phyloP scores from a whole-genome alignment of 1,139 yeast genomes.

The Wickerhamomyces sp. region DNA sequence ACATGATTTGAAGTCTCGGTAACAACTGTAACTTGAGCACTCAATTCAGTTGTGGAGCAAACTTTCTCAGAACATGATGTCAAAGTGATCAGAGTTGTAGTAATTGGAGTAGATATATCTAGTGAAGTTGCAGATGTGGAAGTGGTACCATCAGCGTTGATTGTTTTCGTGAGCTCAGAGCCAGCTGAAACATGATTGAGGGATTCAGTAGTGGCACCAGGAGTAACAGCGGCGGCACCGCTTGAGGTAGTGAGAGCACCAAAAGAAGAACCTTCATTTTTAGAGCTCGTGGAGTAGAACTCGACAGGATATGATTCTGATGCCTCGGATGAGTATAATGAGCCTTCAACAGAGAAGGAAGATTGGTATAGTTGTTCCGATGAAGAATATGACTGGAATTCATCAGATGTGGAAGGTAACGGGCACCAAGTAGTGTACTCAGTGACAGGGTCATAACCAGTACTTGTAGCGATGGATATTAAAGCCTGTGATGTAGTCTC shows the following conservation, averaged over 20 bases:
- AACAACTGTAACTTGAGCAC: constrained; percentile 1
- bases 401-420: constrained; percentile 14
- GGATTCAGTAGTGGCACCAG: too few relatives aligned
- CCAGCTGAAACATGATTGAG: too few relatives aligned
- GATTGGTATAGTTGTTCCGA: constrained; percentile 1
- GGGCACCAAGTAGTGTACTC: constrained; percentile 33
- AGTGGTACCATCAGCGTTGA: too few relatives aligned
- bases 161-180: too few relatives aligned
- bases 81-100: not conserved
- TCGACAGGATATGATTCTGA: too few relatives aligned
- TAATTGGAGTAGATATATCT: too few relatives aligned
- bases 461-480: constrained; percentile 30
- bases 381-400: not conserved
- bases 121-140: too few relatives aligned
- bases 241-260: too few relatives aligned
- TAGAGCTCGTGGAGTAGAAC: too few relatives aligned
- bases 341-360: constrained; percentile 1
- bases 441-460: constrained; percentile 24
- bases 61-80: not conserved
- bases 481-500: constrained; percentile 31
- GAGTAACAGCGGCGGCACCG: too few relatives aligned
- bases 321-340: too few relatives aligned
- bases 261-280: too few relatives aligned
- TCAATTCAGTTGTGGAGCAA: not conserved
- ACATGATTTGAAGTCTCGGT: not conserved